Conservation (phyloP, 2,329 filamentous ascomycete species). For the Dendrostoma leiphaemia region DNA sequence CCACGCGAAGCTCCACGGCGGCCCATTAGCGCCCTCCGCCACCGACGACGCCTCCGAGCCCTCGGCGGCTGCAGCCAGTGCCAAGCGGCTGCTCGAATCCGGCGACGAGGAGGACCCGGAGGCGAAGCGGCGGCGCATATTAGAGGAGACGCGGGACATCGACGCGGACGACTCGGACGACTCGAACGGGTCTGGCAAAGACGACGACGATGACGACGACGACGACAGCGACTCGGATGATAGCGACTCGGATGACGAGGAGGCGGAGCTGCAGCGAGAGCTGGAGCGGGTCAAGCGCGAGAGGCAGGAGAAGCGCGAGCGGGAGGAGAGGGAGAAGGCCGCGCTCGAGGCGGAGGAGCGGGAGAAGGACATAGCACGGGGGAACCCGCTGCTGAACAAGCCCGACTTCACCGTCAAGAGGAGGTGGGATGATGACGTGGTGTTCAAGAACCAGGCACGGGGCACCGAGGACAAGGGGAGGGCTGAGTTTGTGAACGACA, state of each 20-base stretch:
- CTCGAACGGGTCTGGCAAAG: constrained; percentile 24
- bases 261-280: constrained; percentile 86
- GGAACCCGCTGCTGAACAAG: constrained; percentile 90
- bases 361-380: constrained; percentile 84
- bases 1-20: constrained; percentile 79
- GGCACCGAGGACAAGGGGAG: constrained; percentile 88
- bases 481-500: constrained; percentile 93
- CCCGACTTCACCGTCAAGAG: constrained; percentile 87
- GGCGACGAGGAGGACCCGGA: constrained; percentile 66
- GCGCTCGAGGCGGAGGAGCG: constrained; percentile 78
- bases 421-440: constrained; percentile 95
- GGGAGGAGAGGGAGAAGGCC: constrained; percentile 78
- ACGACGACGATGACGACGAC: constrained; percentile 56
- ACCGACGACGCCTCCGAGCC: constrained; percentile 37
- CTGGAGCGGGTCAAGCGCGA: constrained; percentile 92
- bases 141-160: constrained; percentile 84
- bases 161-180: constrained; percentile 73
- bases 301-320: constrained; percentile 75
- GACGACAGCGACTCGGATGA: constrained; percentile 50
- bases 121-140: constrained; percentile 78
- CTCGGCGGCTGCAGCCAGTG: constrained; percentile 30
- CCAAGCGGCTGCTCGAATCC: constrained; percentile 65
- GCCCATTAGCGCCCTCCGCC: constrained; percentile 39
- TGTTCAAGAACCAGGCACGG: constrained; percentile 97
- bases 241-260: constrained; percentile 75